These are phyloP conservation scores for Echinochloa phyllopogon DNA, from an alignment of 176 grass and related monocot genomes.

Conservation along the genomic window DNA sequence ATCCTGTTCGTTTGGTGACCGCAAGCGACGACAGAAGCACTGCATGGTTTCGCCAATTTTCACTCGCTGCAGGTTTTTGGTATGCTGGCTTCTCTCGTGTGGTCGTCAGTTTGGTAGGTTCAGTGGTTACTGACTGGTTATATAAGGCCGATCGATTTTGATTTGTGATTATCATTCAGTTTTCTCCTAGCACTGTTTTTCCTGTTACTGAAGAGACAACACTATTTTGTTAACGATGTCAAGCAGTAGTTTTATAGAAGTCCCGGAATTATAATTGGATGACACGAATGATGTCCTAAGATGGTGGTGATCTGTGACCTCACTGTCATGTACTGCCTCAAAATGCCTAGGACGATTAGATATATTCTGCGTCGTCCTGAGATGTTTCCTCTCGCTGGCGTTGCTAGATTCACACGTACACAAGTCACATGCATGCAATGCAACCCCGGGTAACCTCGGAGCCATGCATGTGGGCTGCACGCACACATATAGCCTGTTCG, in stretches of 20 bases:
- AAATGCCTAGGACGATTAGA: not conserved
- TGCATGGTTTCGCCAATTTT: not conserved
- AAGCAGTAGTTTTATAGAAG: not conserved
- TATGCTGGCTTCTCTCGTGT: too few species aligned
- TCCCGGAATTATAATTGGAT: not conserved
- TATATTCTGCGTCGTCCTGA: not conserved
- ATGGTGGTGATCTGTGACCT: not conserved
- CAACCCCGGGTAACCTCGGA: not conserved
- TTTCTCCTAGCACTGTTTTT: too few species aligned
- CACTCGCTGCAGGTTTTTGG: not conserved
- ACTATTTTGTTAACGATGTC: not conserved
- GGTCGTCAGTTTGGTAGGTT: too few species aligned
- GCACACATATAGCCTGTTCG: not conserved
- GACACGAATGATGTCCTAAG: not conserved
- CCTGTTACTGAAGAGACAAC: too few species aligned
- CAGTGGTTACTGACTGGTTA: too few species aligned
- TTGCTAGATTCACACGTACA: not conserved
- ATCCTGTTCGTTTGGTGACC: not conserved
- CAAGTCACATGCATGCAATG: constrained; percentile 29
- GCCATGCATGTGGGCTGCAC: constrained; percentile 22
- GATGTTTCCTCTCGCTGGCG: not conserved
- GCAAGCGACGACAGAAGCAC: not conserved
- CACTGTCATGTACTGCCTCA: not conserved
- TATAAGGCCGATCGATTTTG: too few species aligned
- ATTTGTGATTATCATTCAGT: not conserved